These are phyloP conservation scores for Penicillium sclerotiorum DNA, from an alignment of 2,329 filamentous ascomycete species.

Conservation along the genomic window DNA sequence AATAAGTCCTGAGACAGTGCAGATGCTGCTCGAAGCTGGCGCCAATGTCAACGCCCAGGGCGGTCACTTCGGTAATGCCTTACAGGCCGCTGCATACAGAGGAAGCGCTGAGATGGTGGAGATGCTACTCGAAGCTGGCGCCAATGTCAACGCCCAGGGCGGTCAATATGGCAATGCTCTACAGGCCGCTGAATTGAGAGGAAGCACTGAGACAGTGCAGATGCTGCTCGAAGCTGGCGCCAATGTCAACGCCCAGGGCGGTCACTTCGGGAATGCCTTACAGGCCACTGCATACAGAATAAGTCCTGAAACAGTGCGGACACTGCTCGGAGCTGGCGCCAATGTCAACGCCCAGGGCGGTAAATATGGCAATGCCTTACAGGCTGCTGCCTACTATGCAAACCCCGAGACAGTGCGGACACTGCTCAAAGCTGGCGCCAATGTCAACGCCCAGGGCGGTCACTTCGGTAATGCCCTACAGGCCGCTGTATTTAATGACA, in stretches of 20 bases:
- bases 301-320: background rate
- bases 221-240: background rate
- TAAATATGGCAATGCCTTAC: no score
- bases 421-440: background rate
- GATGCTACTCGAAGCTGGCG: background rate
- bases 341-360: no score
- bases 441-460: background rate
- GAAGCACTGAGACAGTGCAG: background rate
- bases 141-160: constrained; percentile 1
- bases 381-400: no score
- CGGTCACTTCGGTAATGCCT: background rate
- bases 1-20: background rate
- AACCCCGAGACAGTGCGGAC: background rate
- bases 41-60: constrained; percentile 5
- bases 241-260: constrained; percentile 4
- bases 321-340: no score
- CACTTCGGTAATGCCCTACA: no score
- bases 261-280: background rate
- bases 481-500: no score
- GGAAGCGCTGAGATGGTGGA: background rate
- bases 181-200: background rate
- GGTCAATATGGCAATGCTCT: constrained; percentile 2
- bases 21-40: background rate
- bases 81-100: background rate
- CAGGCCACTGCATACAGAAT: background rate